phyloP scores from a whole-genome alignment of 2,329 filamentous ascomycete genomes.

The Trichophyton schoenleinii region DNA sequence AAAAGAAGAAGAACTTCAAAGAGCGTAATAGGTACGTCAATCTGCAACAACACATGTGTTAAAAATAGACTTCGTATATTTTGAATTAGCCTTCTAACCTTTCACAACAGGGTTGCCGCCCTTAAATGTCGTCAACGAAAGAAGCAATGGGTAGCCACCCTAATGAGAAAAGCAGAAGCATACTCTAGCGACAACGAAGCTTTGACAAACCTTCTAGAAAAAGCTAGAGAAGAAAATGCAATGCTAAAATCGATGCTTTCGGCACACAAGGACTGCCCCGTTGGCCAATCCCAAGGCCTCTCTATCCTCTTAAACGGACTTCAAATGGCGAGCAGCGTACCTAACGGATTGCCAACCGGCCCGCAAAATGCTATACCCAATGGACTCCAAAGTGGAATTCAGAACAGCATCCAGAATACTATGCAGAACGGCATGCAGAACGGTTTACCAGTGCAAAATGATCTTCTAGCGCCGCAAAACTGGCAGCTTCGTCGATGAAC shows the following conservation, averaged over 20 bases:
- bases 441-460: neutral
- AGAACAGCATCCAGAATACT: neutral
- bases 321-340: neutral
- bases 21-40: conserved; percentile 76
- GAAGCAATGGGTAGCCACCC: conserved; percentile 95
- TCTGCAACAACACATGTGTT: neutral
- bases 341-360: neutral
- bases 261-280: conserved; percentile 91
- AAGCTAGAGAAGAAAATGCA: conserved; percentile 82
- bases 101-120: conserved; percentile 62
- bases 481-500: neutral
- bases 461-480: neutral
- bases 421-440: neutral
- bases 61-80: conserved; percentile 12
- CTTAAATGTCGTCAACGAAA: conserved; percentile 95
- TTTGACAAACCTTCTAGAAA: conserved; percentile 68
- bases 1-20: conserved; percentile 96
- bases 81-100: conserved; percentile 18
- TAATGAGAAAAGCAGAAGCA: conserved; percentile 88
- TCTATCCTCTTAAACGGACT: conserved; percentile 20
- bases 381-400: neutral
- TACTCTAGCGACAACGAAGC: conserved; percentile 87
- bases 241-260: conserved; percentile 86
- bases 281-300: conserved; percentile 75
- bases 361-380: neutral